Conservation (phyloP, 352 stramenopile genomes). For the Phytophthora hibernalis region DNA sequence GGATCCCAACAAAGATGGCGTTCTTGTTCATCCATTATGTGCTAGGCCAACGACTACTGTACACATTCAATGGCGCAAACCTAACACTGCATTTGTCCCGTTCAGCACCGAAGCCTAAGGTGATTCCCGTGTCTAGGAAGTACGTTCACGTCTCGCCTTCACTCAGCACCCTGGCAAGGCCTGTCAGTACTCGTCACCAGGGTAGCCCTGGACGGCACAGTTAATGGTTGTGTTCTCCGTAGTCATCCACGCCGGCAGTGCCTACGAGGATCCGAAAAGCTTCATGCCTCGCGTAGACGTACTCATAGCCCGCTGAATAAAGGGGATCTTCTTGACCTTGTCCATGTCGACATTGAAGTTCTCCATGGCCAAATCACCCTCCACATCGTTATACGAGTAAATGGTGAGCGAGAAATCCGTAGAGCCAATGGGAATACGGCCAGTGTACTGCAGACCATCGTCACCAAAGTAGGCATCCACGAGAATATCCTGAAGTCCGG, state of each 20-base stretch:
- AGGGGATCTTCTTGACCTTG: conserved; percentile 77
- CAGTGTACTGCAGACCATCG: conserved; percentile 85
- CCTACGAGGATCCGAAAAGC: conserved; percentile 86
- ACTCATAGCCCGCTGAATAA: conserved; percentile 68
- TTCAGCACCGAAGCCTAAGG: no score
- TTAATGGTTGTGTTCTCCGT: conserved; percentile 67
- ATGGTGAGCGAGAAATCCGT: conserved; percentile 87
- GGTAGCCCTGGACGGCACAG: conserved; percentile 58
- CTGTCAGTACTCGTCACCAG: conserved; percentile 69
- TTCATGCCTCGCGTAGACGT: conserved; percentile 55
- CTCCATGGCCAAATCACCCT: conserved; percentile 79
- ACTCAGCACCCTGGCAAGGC: no score
- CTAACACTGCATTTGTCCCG: no score
- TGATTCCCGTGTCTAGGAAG: no score
- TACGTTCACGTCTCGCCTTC: no score
- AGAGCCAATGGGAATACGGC: conserved; percentile 84
- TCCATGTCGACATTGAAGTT: conserved; percentile 90
- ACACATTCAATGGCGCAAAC: no score
- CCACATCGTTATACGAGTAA: conserved; percentile 89
- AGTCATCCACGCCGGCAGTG: conserved; percentile 88
- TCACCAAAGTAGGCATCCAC: conserved; percentile 85
- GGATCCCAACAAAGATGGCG: no score
- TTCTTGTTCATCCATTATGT: no score
- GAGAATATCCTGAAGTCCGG: conserved; percentile 65
- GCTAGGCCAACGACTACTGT: no score